These are phyloP conservation scores for Candida tropicalis DNA, from an alignment of 1,139 yeast species.

Conservation along the genomic window DNA sequence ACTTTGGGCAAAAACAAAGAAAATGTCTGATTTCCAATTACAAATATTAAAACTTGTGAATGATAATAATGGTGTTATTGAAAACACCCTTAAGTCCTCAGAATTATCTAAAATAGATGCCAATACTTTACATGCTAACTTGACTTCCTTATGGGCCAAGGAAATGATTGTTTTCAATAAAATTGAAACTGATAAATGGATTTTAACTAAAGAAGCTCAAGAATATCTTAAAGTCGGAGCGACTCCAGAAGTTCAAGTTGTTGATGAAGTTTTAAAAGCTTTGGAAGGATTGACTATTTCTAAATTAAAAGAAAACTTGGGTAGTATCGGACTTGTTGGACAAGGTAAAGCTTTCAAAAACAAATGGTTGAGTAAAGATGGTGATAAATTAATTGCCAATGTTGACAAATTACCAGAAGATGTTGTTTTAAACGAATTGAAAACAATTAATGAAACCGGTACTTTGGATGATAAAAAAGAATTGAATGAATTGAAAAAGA, in stretches of 20 bases:
- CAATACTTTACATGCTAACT: conserved; percentile 62
- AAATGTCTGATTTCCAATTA: conserved; percentile 62
- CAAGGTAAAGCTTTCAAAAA: conserved; percentile 98
- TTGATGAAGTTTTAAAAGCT: conserved; percentile 72
- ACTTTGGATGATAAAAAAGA: conserved; percentile 63
- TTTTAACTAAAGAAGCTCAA: conserved; percentile 78
- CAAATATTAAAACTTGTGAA: conserved; percentile 64
- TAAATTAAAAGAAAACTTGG: conserved; percentile 78
- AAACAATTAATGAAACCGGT: conserved; percentile 60
- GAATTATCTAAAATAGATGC: conserved; percentile 42
- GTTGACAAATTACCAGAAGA: conserved; percentile 59
- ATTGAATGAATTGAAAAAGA: conserved; percentile 84
- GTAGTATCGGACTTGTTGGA: conserved; percentile 85
- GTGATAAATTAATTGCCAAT: conserved; percentile 72
- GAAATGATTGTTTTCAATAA: conserved; percentile 76
- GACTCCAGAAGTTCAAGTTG: conserved; percentile 85
- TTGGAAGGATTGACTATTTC: conserved; percentile 80
- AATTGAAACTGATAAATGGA: conserved; percentile 76
- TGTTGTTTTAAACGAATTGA: conserved; percentile 65
- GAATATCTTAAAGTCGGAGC: conserved; percentile 72
- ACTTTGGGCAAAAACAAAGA: too few species aligned
- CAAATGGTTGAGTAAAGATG: conserved; percentile 92
- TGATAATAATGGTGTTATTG: conserved; percentile 54
- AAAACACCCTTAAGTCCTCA: conserved; percentile 64
- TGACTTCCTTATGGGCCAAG: conserved; percentile 84